These are phyloP conservation scores for Linnemannia zychae DNA, from an alignment of 192 early-diverging fungal genomes.

Conservation along the genomic window DNA sequence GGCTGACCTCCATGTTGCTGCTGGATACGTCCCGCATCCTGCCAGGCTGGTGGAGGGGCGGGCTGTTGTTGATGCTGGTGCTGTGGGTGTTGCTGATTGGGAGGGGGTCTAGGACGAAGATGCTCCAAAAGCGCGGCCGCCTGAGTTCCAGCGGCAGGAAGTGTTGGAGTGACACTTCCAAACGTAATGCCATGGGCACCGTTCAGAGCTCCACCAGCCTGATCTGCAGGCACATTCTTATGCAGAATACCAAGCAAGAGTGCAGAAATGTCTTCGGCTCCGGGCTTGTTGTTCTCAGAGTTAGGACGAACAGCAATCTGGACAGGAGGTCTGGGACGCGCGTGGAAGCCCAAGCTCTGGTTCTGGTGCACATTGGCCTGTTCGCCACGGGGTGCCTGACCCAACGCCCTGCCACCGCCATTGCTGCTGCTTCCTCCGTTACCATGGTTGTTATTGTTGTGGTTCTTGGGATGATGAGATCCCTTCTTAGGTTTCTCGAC, in stretches of 20 bases:
- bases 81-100: conserved; percentile 1
- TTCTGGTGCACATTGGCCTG: conserved; percentile 37
- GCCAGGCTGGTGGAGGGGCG: conserved; percentile 15
- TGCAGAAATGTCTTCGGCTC: conserved; percentile 30
- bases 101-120: conserved; percentile 10
- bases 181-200: neutral
- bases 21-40: conserved; percentile 22
- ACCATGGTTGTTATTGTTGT: neutral
- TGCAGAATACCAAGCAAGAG: conserved; percentile 31
- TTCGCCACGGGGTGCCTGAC: neutral
- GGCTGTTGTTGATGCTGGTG: conserved; percentile 32
- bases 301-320: conserved; percentile 35
- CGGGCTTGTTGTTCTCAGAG: conserved; percentile 25
- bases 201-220: conserved; percentile 5
- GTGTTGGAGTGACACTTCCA: conserved; percentile 8
- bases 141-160: conserved; percentile 42
- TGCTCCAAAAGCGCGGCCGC: conserved; percentile 38
- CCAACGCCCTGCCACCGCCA: neutral
- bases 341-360: conserved; percentile 47
- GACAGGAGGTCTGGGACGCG: conserved; percentile 33
- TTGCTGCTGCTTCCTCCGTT: neutral
- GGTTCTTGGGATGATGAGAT: conserved; percentile 15
- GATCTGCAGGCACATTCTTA: conserved; percentile 34
- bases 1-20: conserved; percentile 28
- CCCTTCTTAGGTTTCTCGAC: conserved; percentile 35